A percentile compares a stretch with the other conserved stretches of the same genome.
These are phyloP conservation scores for Huntiella abstrusa DNA, from an alignment of 2,329 filamentous ascomycete species.

Conservation along the genomic window DNA sequence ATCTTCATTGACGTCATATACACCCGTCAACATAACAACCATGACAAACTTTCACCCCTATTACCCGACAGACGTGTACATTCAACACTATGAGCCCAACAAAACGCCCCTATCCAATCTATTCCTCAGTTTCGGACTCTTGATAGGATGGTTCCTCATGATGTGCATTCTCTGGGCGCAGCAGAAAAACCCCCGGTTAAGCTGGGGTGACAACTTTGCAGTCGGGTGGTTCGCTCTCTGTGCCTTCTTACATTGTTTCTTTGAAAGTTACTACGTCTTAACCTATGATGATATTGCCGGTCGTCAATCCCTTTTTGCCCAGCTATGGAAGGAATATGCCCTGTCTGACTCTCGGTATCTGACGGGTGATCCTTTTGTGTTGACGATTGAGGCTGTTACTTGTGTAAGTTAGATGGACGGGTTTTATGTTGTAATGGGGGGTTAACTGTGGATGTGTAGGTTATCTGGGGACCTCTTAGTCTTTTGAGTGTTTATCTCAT, in stretches of 20 bases:
- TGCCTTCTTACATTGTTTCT: constrained; percentile 56
- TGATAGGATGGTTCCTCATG: constrained; percentile 2
- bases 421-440: too few relatives aligned
- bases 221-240: constrained; percentile 9
- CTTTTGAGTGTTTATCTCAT: constrained; percentile 29
- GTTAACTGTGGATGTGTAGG: constrained; percentile 15
- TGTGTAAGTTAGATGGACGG: constrained; percentile 31
- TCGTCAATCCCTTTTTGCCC: constrained; percentile 55
- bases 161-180: neutral
- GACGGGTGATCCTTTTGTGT: constrained; percentile 61
- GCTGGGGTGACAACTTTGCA: neutral
- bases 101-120: constrained; percentile 25
- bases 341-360: constrained; percentile 76
- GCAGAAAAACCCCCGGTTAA: neutral
- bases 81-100: constrained; percentile 48
- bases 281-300: constrained; percentile 43
- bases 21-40: neutral
- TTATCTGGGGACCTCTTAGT: constrained; percentile 41
- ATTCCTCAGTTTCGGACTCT: neutral
- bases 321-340: constrained; percentile 87
- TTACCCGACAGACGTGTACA: constrained; percentile 44
- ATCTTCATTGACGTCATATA: too few relatives aligned
- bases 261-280: constrained; percentile 72
- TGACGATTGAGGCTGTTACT: constrained; percentile 76
- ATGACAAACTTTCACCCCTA: constrained; percentile 39